These are phyloP conservation scores for Xylariaceae sp. DNA, from an alignment of 2,329 filamentous ascomycete species.

Conservation along the genomic window DNA sequence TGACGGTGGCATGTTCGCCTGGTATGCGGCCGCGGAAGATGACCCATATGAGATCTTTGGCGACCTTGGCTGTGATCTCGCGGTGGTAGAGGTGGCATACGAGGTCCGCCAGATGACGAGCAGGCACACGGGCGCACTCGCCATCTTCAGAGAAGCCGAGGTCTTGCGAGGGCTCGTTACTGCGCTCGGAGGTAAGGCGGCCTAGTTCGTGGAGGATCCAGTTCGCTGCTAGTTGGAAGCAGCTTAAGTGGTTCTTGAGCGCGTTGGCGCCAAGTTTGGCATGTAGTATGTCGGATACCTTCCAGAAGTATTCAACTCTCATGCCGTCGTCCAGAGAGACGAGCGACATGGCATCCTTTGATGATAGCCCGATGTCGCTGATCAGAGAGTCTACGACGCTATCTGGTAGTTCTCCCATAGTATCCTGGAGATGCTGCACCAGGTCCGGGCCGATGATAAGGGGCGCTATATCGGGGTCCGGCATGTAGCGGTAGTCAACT, in stretches of 20 bases:
- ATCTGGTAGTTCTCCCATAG: constrained; percentile 68
- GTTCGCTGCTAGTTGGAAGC: constrained; percentile 49
- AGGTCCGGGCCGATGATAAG: constrained; percentile 69
- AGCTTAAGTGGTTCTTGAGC: constrained; percentile 26
- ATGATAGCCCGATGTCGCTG: constrained; percentile 58
- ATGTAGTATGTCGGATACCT: constrained; percentile 48
- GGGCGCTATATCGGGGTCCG: constrained; percentile 83
- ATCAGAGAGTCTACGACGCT: constrained; percentile 59
- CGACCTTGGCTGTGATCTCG: constrained; percentile 51
- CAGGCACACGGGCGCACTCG: constrained; percentile 43
- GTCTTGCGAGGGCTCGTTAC: constrained; percentile 29
- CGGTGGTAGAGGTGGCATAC: constrained; percentile 43
- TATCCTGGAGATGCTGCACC: constrained; percentile 55
- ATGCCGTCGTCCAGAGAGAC: constrained; percentile 71
- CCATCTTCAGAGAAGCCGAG: constrained; percentile 41
- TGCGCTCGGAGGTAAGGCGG: constrained; percentile 52
- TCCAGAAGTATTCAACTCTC: constrained; percentile 75
- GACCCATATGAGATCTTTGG: constrained; percentile 52
- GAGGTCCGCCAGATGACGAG: constrained; percentile 45
- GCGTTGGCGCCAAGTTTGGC: constrained; percentile 19
- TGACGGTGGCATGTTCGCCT: constrained; percentile 34
- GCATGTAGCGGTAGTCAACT: constrained; percentile 98
- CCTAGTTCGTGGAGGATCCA: constrained; percentile 74
- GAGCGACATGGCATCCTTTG: constrained; percentile 79
- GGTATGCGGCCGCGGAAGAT: constrained; percentile 45